A percentile compares a stretch with the other conserved stretches of the same genome.
Conservation (phyloP, 768 basidiomycete genomes). For the Suillus subluteus region DNA sequence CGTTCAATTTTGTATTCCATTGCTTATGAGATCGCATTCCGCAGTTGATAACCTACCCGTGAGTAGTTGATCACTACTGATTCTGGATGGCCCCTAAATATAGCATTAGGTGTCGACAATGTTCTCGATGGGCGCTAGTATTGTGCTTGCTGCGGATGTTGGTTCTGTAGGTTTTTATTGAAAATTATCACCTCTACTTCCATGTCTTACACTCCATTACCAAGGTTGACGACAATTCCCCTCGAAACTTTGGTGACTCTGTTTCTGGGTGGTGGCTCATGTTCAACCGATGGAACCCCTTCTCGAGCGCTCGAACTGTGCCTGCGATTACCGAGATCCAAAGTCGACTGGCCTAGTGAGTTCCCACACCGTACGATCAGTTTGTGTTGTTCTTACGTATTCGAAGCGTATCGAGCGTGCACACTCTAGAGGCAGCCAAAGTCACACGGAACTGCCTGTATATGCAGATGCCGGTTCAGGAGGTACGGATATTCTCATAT, state of each 20-base stretch:
- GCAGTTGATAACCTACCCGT: slow-evolving; percentile 90
- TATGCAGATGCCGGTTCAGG: slow-evolving; percentile 93
- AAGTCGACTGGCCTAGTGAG: slow-evolving; percentile 92
- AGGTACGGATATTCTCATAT: slow-evolving; percentile 49
- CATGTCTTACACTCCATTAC: slow-evolving; percentile 7
- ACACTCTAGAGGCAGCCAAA: slow-evolving; percentile 95
- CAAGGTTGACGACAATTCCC: slow-evolving; percentile 92
- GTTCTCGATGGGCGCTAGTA: slow-evolving; percentile 88
- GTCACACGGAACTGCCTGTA: slow-evolving; percentile 86
- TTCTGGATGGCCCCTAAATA: slow-evolving; percentile 7
- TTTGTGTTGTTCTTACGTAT: slow-evolving; percentile 15
- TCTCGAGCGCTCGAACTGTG: slow-evolving; percentile 73
- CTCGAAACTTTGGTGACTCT: slow-evolving; percentile 92
- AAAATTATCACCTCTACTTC: slow-evolving; percentile 1
- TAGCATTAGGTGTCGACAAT: slow-evolving; percentile 79
- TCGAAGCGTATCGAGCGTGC: slow-evolving; percentile 89
- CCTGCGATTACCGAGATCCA: slow-evolving; percentile 95
- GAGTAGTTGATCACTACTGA: slow-evolving; percentile 22
- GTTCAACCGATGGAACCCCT: slow-evolving; percentile 92
- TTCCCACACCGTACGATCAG: slow-evolving; percentile 16
- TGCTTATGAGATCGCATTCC: slow-evolving; percentile 13
- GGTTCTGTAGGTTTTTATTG: slow-evolving; percentile 64
- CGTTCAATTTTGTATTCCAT: slow-evolving; percentile 15
- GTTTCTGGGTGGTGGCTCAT: slow-evolving; percentile 97
- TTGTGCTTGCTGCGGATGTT: slow-evolving; percentile 92